Evolutionary conservation across 768 basidiomycete genomes (phyloP).

Genomic region (Crepidotus variabilis): DNA sequence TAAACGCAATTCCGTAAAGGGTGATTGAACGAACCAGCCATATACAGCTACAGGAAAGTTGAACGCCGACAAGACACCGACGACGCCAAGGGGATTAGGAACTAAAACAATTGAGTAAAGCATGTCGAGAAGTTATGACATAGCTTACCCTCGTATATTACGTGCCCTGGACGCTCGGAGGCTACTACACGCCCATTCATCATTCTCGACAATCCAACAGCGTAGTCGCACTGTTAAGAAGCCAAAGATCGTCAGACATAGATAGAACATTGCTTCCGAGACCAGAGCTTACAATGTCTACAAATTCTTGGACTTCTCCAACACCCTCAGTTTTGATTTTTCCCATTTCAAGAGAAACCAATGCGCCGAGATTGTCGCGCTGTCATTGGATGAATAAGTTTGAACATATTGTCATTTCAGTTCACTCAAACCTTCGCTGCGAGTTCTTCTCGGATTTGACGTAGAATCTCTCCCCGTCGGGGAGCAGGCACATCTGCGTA

Average conservation of each 20-base stretch:
- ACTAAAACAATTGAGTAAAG: slow-evolving; percentile 44
- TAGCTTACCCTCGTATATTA: slow-evolving; percentile 76
- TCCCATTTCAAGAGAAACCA: slow-evolving; percentile 88
- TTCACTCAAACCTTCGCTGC: slow-evolving; percentile 57
- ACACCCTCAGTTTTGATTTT: slow-evolving; percentile 88
- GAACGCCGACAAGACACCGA: slow-evolving; percentile 83
- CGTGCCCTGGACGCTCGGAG: slow-evolving; percentile 87
- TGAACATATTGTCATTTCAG: slow-evolving; percentile 2
- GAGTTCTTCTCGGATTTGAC: slow-evolving; percentile 84
- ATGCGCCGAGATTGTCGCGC: slow-evolving; percentile 75
- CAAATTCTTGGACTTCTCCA: slow-evolving; percentile 93
- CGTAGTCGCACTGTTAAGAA: slow-evolving; percentile 79
- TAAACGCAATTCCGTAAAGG: background rate
- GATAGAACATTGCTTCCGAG: slow-evolving; percentile 1
- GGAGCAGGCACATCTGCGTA: slow-evolving; percentile 70
- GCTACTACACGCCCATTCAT: slow-evolving; percentile 89
- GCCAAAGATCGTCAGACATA: slow-evolving; percentile 3
- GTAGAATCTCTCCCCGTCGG: slow-evolving; percentile 79
- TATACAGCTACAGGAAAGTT: slow-evolving; percentile 96
- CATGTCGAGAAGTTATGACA: slow-evolving; percentile 7
- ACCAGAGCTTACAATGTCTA: slow-evolving; percentile 74
- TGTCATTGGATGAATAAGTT: slow-evolving; percentile 23
- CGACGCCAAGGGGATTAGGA: slow-evolving; percentile 79
- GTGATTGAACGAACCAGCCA: slow-evolving; percentile 60
- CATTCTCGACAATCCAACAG: slow-evolving; percentile 88